Conservation (phyloP, 2,329 filamentous ascomycete species). For the Aureobasidium sp. region DNA sequence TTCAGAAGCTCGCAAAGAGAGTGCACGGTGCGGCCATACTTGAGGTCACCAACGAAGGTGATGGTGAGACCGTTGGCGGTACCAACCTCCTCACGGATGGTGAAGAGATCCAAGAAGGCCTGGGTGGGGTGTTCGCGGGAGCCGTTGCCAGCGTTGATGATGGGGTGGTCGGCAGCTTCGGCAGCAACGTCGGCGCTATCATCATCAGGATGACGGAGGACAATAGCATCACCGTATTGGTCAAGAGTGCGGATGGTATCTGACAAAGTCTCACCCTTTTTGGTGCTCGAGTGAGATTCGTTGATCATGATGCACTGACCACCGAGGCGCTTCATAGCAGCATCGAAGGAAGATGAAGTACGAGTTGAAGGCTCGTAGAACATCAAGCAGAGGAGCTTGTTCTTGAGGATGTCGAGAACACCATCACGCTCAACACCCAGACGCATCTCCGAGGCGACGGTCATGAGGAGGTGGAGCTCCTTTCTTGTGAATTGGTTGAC, state of each 20-base stretch:
- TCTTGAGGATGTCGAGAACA: conserved; percentile 76
- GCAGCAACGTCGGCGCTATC: conserved; percentile 71
- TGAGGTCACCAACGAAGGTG: conserved; percentile 88
- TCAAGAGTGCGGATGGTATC: conserved; percentile 89
- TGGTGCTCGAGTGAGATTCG: conserved; percentile 75
- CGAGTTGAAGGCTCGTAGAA: conserved; percentile 98
- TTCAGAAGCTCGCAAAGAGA: conserved; percentile 87
- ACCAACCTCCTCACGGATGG: conserved; percentile 93
- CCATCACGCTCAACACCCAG: conserved; percentile 88
- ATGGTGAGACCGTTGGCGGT: conserved; percentile 93
- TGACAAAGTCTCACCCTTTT: conserved; percentile 90
- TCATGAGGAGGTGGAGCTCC: conserved; percentile 89
- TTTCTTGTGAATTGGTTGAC: conserved; percentile 82
- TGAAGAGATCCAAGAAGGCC: conserved; percentile 95
- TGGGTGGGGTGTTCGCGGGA: conserved; percentile 95
- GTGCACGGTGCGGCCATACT: conserved; percentile 90
- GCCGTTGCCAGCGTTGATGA: conserved; percentile 97
- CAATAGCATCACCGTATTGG: conserved; percentile 90
- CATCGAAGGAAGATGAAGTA: conserved; percentile 92
- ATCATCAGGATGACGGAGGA: conserved; percentile 88
- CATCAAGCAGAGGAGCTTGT: conserved; percentile 78
- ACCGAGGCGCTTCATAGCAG: conserved; percentile 95
- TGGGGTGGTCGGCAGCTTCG: conserved; percentile 79
- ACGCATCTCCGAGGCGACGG: conserved; percentile 95
- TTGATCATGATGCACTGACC: conserved; percentile 76